These are phyloP conservation scores for Kwoniella pini DNA, from an alignment of 768 basidiomycete species.

Conservation along the genomic window DNA sequence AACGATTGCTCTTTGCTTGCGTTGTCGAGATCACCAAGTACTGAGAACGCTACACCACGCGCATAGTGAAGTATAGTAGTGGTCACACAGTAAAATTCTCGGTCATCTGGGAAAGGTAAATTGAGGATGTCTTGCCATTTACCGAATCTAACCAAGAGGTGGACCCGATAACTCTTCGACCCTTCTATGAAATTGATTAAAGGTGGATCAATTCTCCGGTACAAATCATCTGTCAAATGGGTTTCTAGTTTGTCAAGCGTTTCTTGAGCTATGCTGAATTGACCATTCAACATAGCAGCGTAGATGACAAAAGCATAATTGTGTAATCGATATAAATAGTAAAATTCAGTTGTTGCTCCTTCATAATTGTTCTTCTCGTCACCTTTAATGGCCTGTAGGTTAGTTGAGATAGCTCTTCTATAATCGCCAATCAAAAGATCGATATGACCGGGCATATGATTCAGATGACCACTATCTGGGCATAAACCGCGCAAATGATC, in stretches of 20 bases:
- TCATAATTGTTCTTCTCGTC: constrained; percentile 27
- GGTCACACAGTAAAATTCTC: constrained; percentile 23
- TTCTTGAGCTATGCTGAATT: constrained; percentile 24
- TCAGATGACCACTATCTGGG: constrained; percentile 41
- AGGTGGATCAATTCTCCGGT: constrained; percentile 9
- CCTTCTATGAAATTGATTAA: constrained; percentile 24
- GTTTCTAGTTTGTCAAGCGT: constrained; percentile 25
- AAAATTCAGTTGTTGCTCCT: constrained; percentile 26
- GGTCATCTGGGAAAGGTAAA: constrained; percentile 14
- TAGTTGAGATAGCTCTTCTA: constrained; percentile 36
- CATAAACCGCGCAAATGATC: constrained; percentile 26
- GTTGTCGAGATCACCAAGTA: constrained; percentile 20
- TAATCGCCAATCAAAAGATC: constrained; percentile 47
- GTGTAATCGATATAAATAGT: constrained; percentile 41
- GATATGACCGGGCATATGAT: constrained; percentile 48
- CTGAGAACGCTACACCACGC: constrained; percentile 33
- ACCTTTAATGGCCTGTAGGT: constrained; percentile 25
- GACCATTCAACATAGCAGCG: constrained; percentile 40
- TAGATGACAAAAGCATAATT: constrained; percentile 37
- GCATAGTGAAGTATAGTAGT: constrained; percentile 32
- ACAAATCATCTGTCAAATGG: constrained; percentile 21
- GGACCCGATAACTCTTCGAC: constrained; percentile 16
- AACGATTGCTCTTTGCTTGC: constrained; percentile 21
- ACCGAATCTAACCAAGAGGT: constrained; percentile 41
- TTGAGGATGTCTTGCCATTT: constrained; percentile 37